phyloP scores from a whole-genome alignment of 1,284 basidiomycete species.

The Ustilago esculenta region DNA sequence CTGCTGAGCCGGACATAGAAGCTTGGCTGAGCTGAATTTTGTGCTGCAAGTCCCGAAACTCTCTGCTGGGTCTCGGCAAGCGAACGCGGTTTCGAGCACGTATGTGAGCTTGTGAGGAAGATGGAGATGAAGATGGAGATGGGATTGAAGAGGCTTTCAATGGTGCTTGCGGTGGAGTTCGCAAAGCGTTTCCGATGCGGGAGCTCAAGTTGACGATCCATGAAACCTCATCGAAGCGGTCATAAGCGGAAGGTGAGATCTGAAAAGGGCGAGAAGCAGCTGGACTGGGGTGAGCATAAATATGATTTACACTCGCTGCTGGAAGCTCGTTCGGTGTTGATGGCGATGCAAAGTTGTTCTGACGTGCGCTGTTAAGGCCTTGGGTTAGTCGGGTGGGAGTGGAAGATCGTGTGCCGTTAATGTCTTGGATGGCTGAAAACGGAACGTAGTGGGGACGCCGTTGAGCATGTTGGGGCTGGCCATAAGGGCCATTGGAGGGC shows the following conservation, averaged over 20 bases:
- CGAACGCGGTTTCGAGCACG: slow-evolving; percentile 25
- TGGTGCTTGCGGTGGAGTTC: slow-evolving; percentile 2
- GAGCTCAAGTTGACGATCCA: slow-evolving; percentile 47
- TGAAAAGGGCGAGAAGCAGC: slow-evolving; percentile 11
- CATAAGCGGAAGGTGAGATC: slow-evolving; percentile 34
- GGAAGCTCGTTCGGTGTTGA: neutral
- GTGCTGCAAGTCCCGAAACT: slow-evolving; percentile 36
- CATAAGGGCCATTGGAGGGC: neutral
- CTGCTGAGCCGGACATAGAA: slow-evolving; percentile 1
- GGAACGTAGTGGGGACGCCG: slow-evolving; percentile 28
- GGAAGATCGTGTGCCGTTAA: neutral
- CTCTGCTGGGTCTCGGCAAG: slow-evolving; percentile 38
- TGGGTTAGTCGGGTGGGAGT: neutral
- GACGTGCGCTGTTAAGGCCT: neutral
- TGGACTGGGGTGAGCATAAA: neutral
- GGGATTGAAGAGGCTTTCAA: neutral
- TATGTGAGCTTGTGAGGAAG: slow-evolving; percentile 6
- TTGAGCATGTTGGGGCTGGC: slow-evolving; percentile 2
- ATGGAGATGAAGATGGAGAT: slow-evolving; percentile 3
- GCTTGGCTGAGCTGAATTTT: slow-evolving; percentile 7
- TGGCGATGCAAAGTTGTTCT: slow-evolving; percentile 1
- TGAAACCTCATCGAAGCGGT: slow-evolving; percentile 44
- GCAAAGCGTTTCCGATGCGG: slow-evolving; percentile 36
- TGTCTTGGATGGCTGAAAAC: slow-evolving; percentile 3
- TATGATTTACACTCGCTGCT: neutral